Evolutionary conservation across 139 green algal genomes (phyloP).

Genomic region (Auxenochlorella protothecoides): DNA sequence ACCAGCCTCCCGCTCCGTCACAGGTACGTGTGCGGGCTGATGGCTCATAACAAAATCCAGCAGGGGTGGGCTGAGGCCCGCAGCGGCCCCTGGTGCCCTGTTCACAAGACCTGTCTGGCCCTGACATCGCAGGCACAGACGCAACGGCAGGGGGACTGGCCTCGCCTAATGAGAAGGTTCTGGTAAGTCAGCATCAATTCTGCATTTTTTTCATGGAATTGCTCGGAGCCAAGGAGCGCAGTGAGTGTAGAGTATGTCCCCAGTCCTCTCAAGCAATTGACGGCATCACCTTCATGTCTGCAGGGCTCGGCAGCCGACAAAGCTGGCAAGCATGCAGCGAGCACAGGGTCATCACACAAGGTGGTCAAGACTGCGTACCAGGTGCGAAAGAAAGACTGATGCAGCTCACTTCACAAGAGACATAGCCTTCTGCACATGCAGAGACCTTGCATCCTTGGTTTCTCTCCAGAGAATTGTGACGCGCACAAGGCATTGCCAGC

Average conservation of each 20-base stretch:
- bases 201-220: constrained; percentile 1
- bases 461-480: neutral
- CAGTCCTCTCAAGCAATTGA: no score
- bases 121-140: no score
- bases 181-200: neutral
- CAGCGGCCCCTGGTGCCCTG: no score
- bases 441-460: neutral
- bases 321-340: neutral
- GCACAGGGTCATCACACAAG: neutral
- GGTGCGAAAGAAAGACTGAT: neutral
- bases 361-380: neutral
- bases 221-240: constrained; percentile 14
- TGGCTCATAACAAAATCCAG: no score
- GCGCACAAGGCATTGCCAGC: neutral
- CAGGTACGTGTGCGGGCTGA: no score
- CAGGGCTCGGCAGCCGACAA: neutral
- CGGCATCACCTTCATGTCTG: no score
- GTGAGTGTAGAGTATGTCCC: no score
- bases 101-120: no score
- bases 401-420: neutral
- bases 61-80: no score
- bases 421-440: neutral
- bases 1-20: no score
- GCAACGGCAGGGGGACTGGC: no score
- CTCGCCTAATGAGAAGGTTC: neutral